Conservation (phyloP, 768 basidiomycete genomes). For the Phylloporus sp. region DNA sequence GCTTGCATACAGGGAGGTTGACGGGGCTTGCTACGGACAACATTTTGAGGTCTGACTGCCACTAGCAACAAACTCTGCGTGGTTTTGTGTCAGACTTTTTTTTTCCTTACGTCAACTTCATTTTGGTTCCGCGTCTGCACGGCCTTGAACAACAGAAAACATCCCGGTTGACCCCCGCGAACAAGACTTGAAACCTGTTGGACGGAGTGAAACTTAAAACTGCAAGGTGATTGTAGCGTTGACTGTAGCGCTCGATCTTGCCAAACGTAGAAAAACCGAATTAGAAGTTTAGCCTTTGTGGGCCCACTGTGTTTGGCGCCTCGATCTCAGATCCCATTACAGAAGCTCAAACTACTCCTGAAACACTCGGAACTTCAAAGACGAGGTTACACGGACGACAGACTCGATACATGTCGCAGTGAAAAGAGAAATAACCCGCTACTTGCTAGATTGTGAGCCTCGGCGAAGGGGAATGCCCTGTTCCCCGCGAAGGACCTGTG, state of each 20-base stretch:
- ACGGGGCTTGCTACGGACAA: constrained; percentile 13
- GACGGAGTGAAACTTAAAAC: neutral
- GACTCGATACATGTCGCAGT: neutral
- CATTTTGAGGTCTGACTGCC: constrained; percentile 6
- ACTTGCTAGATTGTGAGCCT: constrained; percentile 22
- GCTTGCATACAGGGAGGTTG: neutral
- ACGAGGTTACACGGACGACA: neutral
- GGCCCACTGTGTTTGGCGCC: constrained; percentile 7
- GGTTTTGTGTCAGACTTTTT: neutral
- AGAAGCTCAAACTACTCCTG: neutral
- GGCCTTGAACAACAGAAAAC: neutral
- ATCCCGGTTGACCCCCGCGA: neutral
- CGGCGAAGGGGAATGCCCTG: constrained; percentile 31
- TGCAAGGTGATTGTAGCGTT: neutral
- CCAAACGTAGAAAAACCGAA: constrained; percentile 2
- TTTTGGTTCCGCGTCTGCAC: constrained; percentile 1
- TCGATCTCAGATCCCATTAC: constrained; percentile 18
- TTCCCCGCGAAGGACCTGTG: constrained; percentile 49
- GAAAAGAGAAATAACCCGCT: neutral
- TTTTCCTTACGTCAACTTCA: constrained; percentile 9
- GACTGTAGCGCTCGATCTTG: neutral
- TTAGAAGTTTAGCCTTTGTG: constrained; percentile 21
- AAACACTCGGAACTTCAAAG: neutral
- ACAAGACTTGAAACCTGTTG: neutral
- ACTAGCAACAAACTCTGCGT: neutral